Evolutionary conservation across 208 protist species (phyloP).

Genomic region (Trypanosoma mega): DNA sequence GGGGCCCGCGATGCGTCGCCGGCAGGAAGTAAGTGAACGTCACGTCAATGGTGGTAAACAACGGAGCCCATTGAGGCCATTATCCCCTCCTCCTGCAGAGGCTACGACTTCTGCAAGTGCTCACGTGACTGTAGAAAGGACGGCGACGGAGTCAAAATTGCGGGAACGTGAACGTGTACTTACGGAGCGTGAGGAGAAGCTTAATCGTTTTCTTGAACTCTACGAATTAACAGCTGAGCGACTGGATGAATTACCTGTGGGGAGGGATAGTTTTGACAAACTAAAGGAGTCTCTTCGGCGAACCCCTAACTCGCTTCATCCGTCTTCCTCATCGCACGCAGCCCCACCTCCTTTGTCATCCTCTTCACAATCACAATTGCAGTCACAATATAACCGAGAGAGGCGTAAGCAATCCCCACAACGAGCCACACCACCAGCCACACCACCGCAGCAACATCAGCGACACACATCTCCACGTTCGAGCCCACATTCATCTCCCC

Average conservation of each 20-base stretch:
- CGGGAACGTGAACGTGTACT: constrained; percentile 39
- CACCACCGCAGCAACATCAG: neutral
- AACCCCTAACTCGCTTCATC: neutral
- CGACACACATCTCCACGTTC: neutral
- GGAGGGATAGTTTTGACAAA: constrained; percentile 19
- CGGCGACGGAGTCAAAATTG: constrained; percentile 29
- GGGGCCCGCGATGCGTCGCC: neutral
- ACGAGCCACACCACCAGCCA: neutral
- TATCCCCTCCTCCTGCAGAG: neutral
- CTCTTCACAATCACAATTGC: neutral
- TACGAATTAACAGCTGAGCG: constrained; percentile 81
- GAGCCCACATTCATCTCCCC: neutral
- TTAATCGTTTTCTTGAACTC: constrained; percentile 62
- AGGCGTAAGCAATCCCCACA: neutral
- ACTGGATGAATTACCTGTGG: constrained; percentile 53
- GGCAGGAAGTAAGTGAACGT: neutral
- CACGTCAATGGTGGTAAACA: too few species aligned
- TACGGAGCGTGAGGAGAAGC: constrained; percentile 62
- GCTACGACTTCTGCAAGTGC: too few species aligned
- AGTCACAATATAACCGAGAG: neutral
- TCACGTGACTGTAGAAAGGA: constrained; percentile 9
- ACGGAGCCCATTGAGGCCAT: neutral
- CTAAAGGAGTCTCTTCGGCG: constrained; percentile 13
- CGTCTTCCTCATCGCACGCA: neutral
- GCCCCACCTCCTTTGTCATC: neutral